phyloP scores from a whole-genome alignment of 345 rosid genomes.

The Brassica carinata region DNA sequence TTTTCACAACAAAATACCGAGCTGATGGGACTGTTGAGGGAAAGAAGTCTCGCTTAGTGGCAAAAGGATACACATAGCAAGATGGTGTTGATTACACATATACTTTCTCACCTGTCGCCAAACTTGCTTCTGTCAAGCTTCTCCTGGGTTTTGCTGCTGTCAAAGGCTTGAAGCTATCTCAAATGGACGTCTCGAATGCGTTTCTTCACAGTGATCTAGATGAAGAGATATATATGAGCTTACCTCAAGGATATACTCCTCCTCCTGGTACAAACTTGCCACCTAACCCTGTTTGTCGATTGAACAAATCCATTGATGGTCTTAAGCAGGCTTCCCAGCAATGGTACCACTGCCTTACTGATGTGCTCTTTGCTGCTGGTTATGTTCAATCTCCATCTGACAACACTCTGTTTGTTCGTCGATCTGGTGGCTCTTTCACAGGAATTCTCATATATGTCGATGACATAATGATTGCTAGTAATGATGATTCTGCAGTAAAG shows the following conservation, averaged over 20 bases:
- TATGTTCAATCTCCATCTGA: neutral
- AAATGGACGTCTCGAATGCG: neutral
- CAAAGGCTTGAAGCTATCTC: neutral
- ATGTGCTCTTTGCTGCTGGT: neutral
- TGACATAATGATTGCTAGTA: neutral
- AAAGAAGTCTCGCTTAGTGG: neutral
- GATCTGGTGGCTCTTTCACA: neutral
- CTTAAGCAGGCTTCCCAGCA: neutral
- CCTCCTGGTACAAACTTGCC: neutral
- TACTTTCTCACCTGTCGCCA: neutral
- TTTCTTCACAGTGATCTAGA: neutral
- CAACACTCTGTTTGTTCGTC: neutral
- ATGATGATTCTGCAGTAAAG: neutral
- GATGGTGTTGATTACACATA: neutral
- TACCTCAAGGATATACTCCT: neutral
- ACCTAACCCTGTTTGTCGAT: neutral
- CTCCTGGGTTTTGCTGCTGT: neutral
- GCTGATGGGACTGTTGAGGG: neutral
- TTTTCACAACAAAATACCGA: neutral
- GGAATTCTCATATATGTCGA: neutral
- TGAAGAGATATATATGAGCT: neutral
- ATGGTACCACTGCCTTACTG: neutral
- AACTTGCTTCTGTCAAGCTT: neutral
- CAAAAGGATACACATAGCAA: too few relatives aligned
- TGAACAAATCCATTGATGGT: neutral